phyloP scores from a whole-genome alignment of 108 stramenopile species.

The Chaetoceros tenuissimus region DNA sequence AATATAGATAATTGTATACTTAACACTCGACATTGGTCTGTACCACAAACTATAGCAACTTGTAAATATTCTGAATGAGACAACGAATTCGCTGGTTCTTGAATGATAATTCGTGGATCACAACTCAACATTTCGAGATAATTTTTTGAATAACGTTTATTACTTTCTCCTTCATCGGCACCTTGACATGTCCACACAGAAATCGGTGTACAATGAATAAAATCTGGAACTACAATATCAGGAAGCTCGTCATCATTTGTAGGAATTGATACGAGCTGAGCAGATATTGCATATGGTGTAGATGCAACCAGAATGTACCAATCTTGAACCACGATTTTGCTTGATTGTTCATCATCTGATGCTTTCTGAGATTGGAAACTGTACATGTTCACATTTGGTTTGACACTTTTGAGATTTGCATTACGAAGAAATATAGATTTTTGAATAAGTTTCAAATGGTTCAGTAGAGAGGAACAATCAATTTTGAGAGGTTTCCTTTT shows the following conservation, averaged over 20 bases:
- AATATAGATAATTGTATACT: neutral
- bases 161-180: neutral
- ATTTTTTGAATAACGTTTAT: neutral
- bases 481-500: neutral
- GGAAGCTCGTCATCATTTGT: neutral
- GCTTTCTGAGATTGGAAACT: neutral
- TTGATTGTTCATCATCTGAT: neutral
- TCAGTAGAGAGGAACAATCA: neutral
- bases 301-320: neutral
- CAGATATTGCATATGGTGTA: neutral
- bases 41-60: neutral
- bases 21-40: neutral
- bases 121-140: neutral
- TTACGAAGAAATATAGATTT: neutral
- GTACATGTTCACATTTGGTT: neutral
- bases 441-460: neutral
- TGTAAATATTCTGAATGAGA: neutral
- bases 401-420: neutral
- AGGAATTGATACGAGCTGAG: neutral
- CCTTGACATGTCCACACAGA: neutral
- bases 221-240: neutral
- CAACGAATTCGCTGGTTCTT: neutral
- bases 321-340: neutral
- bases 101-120: neutral
- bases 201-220: neutral